Base-by-base conservation (phyloP, 2,329 filamentous ascomycete species). In the Thermothelomyces thermophilus region DNA sequence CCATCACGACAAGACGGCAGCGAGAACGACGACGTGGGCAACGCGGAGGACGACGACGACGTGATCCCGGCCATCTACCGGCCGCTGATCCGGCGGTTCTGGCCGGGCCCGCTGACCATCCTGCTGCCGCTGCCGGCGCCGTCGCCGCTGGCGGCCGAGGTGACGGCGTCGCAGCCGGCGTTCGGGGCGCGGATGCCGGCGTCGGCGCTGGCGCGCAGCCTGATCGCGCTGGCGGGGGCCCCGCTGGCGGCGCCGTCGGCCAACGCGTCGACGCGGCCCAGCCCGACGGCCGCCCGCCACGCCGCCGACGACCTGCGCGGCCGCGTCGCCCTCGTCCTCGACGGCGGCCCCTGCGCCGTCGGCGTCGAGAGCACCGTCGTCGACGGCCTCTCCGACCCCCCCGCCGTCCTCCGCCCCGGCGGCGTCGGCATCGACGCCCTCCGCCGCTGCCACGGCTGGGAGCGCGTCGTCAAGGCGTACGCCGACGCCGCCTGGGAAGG, bases 331-430 rank as follows among this genome's bases (percentile, higher is more conserved):
- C 73, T 91, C 5, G 93, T 98, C 50, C 72, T 98, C 0, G 91
- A 98, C 58, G 93, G 91, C 2, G 93, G 93, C 0, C 70, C 83
- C 0, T 97, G 90, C 61, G 76, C 78, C 17, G 89, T 98, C 10
- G 93, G 93, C 1, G 90, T 98, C 0, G 93, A 98, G 69, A 96
- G 90, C 64, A 98, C 93, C 0, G 93, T 98, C 1, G 90, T 98
- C 0, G 93, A 97, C 62, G 93, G 93, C 0, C 71, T 97, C 13
- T 88, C 82, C 51, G 70, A 78, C 41, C 90, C 91, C 6, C 93
- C 93, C 0, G 80, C 84, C 2, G 81, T 98, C 30, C 72, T 98
- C 30, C 73, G 93, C 40, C 93, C 93, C 0, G 93, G 93, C 1
- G 93, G 93, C 7, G 75, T 98, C 28, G 85, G 87, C 26, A 77